Conservation (phyloP, 495 filamentous ascomycete genomes). For the Beverwykella pulmonaria region DNA sequence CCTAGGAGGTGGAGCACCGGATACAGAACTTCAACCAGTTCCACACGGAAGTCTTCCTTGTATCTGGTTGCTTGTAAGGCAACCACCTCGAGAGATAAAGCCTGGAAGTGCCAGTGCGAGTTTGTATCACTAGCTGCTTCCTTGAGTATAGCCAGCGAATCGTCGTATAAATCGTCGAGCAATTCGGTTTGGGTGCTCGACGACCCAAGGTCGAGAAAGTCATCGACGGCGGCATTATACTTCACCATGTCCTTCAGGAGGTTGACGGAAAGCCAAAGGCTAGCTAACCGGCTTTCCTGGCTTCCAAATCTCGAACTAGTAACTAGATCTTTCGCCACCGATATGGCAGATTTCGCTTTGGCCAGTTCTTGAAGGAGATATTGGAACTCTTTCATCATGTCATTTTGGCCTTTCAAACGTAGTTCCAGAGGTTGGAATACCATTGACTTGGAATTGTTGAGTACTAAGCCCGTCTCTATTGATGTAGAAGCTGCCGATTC, state of each 20-base stretch:
- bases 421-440: slow-evolving; percentile 39
- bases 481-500: slow-evolving; percentile 25
- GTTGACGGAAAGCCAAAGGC: slow-evolving; percentile 80
- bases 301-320: slow-evolving; percentile 18
- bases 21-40: slow-evolving; percentile 90
- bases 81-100: slow-evolving; percentile 45
- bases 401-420: slow-evolving; percentile 38
- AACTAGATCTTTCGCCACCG: slow-evolving; percentile 40
- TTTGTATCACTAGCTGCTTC: slow-evolving; percentile 53
- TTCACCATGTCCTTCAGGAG: slow-evolving; percentile 57
- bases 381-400: slow-evolving; percentile 38
- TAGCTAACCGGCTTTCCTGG: slow-evolving; percentile 54
- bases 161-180: slow-evolving; percentile 78
- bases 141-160: slow-evolving; percentile 67
- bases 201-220: slow-evolving; percentile 60
- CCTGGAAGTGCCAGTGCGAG: slow-evolving; percentile 64
- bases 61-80: slow-evolving; percentile 49
- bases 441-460: slow-evolving; percentile 7
- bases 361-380: slow-evolving; percentile 35
- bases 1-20: slow-evolving; percentile 86
- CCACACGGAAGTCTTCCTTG: slow-evolving; percentile 67
- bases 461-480: neutral
- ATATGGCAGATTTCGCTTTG: slow-evolving; percentile 18
- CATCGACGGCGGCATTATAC: slow-evolving; percentile 58
- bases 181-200: slow-evolving; percentile 55